Conservation (phyloP, 768 basidiomycete genomes). For the Trametes coccinea region DNA sequence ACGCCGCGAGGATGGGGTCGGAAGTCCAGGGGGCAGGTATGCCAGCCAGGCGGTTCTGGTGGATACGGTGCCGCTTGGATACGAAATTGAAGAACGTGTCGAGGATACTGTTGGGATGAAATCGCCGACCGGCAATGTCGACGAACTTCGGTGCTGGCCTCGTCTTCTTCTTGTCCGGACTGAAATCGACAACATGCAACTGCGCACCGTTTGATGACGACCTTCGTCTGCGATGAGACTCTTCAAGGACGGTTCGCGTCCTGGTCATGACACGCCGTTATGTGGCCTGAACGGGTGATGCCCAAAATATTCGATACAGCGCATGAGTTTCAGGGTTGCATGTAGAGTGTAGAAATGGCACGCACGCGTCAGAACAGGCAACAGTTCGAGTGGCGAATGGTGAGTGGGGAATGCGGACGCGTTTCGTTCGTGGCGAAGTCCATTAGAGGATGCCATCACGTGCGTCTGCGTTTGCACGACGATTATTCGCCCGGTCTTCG, state of each 20-base stretch:
- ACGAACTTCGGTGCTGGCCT: slow-evolving; percentile 15
- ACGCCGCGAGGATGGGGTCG: slow-evolving; percentile 54
- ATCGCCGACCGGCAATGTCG: slow-evolving; percentile 26
- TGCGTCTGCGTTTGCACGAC: not conserved
- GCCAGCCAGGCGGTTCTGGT: slow-evolving; percentile 31
- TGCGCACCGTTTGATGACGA: slow-evolving; percentile 1
- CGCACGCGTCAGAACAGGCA: not conserved
- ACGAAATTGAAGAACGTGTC: slow-evolving; percentile 35
- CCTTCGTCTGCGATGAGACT: not conserved
- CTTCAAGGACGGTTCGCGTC: not conserved
- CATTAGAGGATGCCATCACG: slow-evolving; percentile 6
- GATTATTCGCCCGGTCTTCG: not conserved
- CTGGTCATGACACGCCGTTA: slow-evolving; percentile 2
- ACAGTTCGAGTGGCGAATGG: too few species aligned
- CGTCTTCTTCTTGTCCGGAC: slow-evolving; percentile 11
- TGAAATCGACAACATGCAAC: slow-evolving; percentile 1
- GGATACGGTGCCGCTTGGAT: slow-evolving; percentile 33
- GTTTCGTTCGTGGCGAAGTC: too few species aligned
- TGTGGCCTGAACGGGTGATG: too few species aligned
- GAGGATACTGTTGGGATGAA: slow-evolving; percentile 29
- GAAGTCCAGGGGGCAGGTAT: slow-evolving; percentile 55
- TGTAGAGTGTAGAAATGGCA: not conserved
- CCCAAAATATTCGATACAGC: too few species aligned
- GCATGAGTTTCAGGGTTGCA: too few species aligned
- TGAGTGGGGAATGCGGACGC: too few species aligned